Base-by-base conservation (phyloP, 257 asterid genomes). In the Nicotiana paniculata region DNA sequence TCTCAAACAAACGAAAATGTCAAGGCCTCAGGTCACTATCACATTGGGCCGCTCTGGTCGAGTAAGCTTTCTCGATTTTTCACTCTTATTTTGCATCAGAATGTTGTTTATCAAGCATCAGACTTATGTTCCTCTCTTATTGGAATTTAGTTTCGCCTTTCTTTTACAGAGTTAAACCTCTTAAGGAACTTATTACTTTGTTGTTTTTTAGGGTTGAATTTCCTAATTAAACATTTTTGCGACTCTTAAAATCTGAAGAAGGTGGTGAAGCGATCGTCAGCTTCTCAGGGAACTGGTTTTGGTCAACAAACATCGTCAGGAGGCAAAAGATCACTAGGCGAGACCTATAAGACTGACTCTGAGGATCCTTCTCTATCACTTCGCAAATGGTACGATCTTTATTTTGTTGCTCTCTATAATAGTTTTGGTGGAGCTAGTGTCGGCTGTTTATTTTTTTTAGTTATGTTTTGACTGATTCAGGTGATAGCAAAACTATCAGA, bases 11-110 rank as follows among this genome's bases (percentile, higher is more conserved):
- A 43, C 51, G 51, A 43, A 37, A 54, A 91, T 91, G 95, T 87
- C 89, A 57, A 86, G 85, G 61, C 89, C 90, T 70, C 91, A 89
- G 77, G 84, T 91, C 54, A 89, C 93, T 79, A 88, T 93, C 88
- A 90, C 93, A 66, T 92, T 91, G 76, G 97, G 91, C 72, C 86
- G 87, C 87, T 90, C 91, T 58, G 95, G 97, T 84, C 97, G 89
- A 85, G 97, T 93, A 82, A 51, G 67, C 79, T 43, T 77, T 32
- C 9, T 33, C 18, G 6, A 1, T 35, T 37, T 37, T 9, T 48
- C 76, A 4, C 5, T 39, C 9, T 57, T 10, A 33, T 35, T 78
- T 21, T 70, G 16, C 64, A 69, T 21, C 54, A 3, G 11, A 21
- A 21, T 16, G 62, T 21, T 51, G 9, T 82, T 65, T 21, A 12